A percentile compares a stretch with the other conserved stretches of the same genome.
phyloP scores from a whole-genome alignment of 768 basidiomycete species.

The Tylopilus sp. region DNA sequence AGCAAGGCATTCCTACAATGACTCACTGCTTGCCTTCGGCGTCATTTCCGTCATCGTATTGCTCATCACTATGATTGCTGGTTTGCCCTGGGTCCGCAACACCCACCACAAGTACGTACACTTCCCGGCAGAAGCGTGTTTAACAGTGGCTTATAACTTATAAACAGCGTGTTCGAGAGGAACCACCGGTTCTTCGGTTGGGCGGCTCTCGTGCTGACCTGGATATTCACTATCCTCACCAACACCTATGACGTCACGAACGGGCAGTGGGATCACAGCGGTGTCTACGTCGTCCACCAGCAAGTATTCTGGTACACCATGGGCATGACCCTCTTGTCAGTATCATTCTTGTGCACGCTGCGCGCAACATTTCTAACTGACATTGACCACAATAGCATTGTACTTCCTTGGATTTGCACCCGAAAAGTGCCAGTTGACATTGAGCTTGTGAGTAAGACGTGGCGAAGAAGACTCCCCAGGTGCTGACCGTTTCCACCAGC shows the following conservation, averaged over 20 bases:
- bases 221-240: slow-evolving; percentile 66
- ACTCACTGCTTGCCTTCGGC: slow-evolving; percentile 59
- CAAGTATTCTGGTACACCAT: slow-evolving; percentile 79
- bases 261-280: slow-evolving; percentile 54
- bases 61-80: slow-evolving; percentile 57
- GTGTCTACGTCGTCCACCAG: slow-evolving; percentile 52
- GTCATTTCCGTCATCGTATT: slow-evolving; percentile 55
- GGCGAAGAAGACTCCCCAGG: not conserved
- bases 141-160: not conserved
- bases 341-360: slow-evolving; percentile 6
- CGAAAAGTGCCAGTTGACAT: slow-evolving; percentile 71
- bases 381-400: slow-evolving; percentile 43
- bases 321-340: slow-evolving; percentile 72
- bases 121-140: not conserved
- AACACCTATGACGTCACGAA: slow-evolving; percentile 58
- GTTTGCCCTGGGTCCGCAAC: slow-evolving; percentile 78
- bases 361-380: not conserved
- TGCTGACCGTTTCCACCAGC: slow-evolving; percentile 38
- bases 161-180: slow-evolving; percentile 66
- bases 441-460: slow-evolving; percentile 53
- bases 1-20: slow-evolving; percentile 45
- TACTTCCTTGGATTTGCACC: slow-evolving; percentile 73
- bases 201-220: slow-evolving; percentile 53
- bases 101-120: slow-evolving; percentile 70
- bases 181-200: slow-evolving; percentile 80